These are phyloP conservation scores for Diphasiastrum complanatum DNA, from an alignment of 83 land plant species.

Conservation along the genomic window DNA sequence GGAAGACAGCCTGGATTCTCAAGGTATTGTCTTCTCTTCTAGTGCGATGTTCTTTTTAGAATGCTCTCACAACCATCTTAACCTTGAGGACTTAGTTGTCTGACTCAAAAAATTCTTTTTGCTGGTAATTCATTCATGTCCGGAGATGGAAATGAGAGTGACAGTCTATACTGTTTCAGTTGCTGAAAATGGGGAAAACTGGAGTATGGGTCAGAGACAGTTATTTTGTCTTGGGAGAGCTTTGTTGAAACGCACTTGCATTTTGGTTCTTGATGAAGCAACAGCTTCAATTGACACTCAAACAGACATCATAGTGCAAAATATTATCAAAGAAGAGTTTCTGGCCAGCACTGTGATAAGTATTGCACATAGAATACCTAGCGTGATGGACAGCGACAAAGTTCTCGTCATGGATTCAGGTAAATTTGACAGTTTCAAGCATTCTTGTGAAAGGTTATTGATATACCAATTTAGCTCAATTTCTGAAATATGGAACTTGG, in stretches of 20 bases:
- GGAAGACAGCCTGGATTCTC: not conserved
- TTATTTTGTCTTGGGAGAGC: slow-evolving; percentile 55
- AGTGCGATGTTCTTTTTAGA: not conserved
- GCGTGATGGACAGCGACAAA: slow-evolving; percentile 20
- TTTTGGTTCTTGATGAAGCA: slow-evolving; percentile 61
- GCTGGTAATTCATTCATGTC: too few species aligned
- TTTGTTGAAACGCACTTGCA: slow-evolving; percentile 32
- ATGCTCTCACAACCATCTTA: not conserved
- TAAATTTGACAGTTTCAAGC: too few species aligned
- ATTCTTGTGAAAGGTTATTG: too few species aligned
- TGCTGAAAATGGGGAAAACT: slow-evolving; percentile 51
- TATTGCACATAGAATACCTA: slow-evolving; percentile 27
- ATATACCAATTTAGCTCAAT: too few species aligned
- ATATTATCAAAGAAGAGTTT: slow-evolving; percentile 16
- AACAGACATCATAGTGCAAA: slow-evolving; percentile 22
- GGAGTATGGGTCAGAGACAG: slow-evolving; percentile 70
- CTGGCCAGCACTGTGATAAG: slow-evolving; percentile 23
- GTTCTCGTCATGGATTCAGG: slow-evolving; percentile 20
- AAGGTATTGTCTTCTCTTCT: not conserved
- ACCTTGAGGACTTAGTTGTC: too few species aligned
- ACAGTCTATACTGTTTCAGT: slow-evolving; percentile 7
- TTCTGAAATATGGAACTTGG: too few species aligned
- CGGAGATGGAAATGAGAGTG: not conserved
- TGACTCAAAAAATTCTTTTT: too few species aligned
- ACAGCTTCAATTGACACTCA: too few species aligned